phyloP scores from a whole-genome alignment of 768 basidiomycete species.

The Suillus hirtellus region DNA sequence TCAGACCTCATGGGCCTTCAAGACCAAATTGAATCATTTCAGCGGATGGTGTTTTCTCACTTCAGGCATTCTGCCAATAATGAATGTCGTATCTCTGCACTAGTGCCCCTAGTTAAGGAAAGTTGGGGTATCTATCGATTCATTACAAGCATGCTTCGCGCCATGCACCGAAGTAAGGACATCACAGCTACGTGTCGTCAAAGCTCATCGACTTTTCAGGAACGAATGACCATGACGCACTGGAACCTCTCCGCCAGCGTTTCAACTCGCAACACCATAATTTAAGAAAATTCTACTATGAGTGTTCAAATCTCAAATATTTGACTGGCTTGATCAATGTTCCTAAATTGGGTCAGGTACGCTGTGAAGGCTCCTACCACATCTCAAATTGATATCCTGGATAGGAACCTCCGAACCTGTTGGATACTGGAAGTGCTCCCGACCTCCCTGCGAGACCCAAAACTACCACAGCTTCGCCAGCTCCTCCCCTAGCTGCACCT shows the following conservation, averaged over 20 bases:
- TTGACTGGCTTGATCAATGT: conserved; percentile 97
- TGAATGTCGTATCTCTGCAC: conserved; percentile 93
- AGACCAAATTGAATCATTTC: conserved; percentile 98
- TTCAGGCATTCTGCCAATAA: conserved; percentile 92
- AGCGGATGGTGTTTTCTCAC: conserved; percentile 95
- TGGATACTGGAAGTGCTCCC: conserved; percentile 80
- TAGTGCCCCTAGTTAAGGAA: conserved; percentile 98
- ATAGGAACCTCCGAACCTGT: conserved; percentile 94
- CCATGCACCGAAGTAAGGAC: conserved; percentile 86
- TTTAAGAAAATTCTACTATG: conserved; percentile 97
- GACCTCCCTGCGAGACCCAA: conserved; percentile 85
- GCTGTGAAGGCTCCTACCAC: not conserved
- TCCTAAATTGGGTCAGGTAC: conserved; percentile 90
- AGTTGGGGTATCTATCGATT: conserved; percentile 99
- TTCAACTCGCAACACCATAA: conserved; percentile 91
- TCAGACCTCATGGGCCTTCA: conserved; percentile 96
- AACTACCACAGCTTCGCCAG: conserved; percentile 49
- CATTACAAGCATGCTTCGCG: conserved; percentile 97
- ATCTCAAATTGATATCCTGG: conserved; percentile 9
- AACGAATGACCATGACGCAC: conserved; percentile 83
- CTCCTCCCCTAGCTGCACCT: conserved; percentile 74
- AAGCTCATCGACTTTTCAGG: conserved; percentile 46
- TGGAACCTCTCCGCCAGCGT: conserved; percentile 86
- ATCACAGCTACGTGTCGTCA: not conserved
- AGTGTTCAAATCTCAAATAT: conserved; percentile 98